These are phyloP conservation scores for Dryas drummondii DNA, from an alignment of 306 rosid species.

Conservation along the genomic window DNA sequence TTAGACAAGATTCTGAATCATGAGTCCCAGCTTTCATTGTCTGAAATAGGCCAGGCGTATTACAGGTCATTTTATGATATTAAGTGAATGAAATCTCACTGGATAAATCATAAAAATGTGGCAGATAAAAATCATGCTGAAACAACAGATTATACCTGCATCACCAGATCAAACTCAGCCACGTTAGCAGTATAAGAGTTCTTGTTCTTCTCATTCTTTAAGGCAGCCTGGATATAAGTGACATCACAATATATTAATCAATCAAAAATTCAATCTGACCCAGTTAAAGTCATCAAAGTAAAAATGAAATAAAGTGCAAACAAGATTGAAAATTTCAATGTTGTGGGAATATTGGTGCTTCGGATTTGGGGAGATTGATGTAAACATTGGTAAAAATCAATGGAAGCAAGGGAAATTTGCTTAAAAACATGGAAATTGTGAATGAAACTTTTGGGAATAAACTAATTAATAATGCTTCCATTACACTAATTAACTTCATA, in stretches of 20 bases:
- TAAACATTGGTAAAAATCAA: not conserved
- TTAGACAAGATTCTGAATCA: conserved; percentile 75
- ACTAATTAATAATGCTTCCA: no score
- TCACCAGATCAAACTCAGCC: conserved; percentile 91
- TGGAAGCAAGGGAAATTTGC: not conserved
- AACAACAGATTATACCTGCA: conserved; percentile 69
- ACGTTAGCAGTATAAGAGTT: conserved; percentile 59
- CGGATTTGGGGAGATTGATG: not conserved
- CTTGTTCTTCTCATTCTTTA: conserved; percentile 50
- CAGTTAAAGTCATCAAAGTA: not conserved
- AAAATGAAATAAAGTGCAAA: not conserved
- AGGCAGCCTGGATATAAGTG: conserved; percentile 55
- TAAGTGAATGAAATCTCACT: conserved; percentile 4
- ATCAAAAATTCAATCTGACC: not conserved
- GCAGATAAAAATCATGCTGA: conserved; percentile 20
- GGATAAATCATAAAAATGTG: conserved; percentile 11
- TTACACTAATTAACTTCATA: no score
- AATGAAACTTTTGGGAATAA: no score
- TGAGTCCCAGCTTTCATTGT: conserved; percentile 77
- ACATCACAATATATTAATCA: conserved; percentile 21
- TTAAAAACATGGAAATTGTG: not conserved
- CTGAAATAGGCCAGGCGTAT: conserved; percentile 44
- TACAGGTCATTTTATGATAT: conserved; percentile 21
- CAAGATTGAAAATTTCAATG: not conserved
- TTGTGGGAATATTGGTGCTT: not conserved